phyloP scores from a whole-genome alignment of 2,329 filamentous ascomycete genomes.

The Nigrograna mackinnonii region DNA sequence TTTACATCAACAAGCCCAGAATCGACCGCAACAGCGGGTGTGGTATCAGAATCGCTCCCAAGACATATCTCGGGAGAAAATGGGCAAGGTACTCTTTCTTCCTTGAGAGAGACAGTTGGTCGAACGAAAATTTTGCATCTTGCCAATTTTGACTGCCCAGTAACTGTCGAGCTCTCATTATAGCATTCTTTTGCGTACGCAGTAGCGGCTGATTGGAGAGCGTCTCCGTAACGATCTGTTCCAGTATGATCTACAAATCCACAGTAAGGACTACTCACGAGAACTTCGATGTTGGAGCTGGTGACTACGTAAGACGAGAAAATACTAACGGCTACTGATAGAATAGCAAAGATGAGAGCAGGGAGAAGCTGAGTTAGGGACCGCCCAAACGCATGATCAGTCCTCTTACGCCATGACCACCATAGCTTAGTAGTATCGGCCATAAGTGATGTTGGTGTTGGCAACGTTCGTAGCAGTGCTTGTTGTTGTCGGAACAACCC shows the following conservation, averaged over 20 bases:
- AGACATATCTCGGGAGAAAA: conserved; percentile 9
- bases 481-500: conserved; percentile 18
- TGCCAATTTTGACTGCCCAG: neutral
- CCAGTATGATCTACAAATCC: too few species aligned
- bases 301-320: neutral
- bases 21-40: conserved; percentile 10
- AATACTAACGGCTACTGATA: neutral
- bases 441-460: conserved; percentile 12
- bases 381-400: conserved; percentile 7
- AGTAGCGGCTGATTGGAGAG: neutral
- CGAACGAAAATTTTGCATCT: neutral
- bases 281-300: neutral
- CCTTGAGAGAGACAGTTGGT: neutral
- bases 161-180: too few species aligned
- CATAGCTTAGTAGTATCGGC: conserved; percentile 14
- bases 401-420: conserved; percentile 12
- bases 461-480: conserved; percentile 12
- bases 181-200: neutral
- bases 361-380: conserved; percentile 1
- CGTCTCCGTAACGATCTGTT: too few species aligned
- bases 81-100: conserved; percentile 10
- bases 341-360: neutral
- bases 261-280: neutral
- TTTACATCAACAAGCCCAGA: conserved; percentile 17
- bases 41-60: neutral